Conservation (phyloP, 768 basidiomycete genomes). For the Albatrellus ellisii region DNA sequence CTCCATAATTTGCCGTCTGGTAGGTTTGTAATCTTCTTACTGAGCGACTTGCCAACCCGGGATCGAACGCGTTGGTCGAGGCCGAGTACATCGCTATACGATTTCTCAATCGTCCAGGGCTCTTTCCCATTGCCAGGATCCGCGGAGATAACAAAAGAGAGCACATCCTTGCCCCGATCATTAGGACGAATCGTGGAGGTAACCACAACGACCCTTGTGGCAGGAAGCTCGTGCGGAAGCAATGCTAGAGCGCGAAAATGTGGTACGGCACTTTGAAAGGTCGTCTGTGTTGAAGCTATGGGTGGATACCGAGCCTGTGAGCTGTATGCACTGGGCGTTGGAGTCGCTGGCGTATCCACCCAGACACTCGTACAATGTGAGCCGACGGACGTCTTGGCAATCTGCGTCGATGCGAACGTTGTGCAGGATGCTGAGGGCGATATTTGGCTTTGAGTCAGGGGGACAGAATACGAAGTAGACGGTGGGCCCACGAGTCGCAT, state of each 20-base stretch:
- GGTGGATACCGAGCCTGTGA: constrained; percentile 8
- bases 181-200: constrained; percentile 81
- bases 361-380: constrained; percentile 14
- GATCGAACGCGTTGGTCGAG: constrained; percentile 69
- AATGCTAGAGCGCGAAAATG: constrained; percentile 67
- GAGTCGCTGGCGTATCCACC: constrained; percentile 12
- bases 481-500: no score
- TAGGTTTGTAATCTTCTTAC: constrained; percentile 66
- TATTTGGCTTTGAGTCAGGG: constrained; percentile 5
- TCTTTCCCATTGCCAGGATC: constrained; percentile 60
- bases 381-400: no score
- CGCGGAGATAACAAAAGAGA: constrained; percentile 77
- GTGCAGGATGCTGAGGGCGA: not conserved
- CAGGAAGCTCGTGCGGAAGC: constrained; percentile 56
- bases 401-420: no score
- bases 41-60: constrained; percentile 42
- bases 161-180: constrained; percentile 82
- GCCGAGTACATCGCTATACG: constrained; percentile 85
- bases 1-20: constrained; percentile 94
- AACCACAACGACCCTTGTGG: constrained; percentile 56
- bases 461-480: no score
- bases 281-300: constrained; percentile 15
- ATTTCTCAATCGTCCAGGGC: constrained; percentile 79
- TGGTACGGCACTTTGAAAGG: no score
- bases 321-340: constrained; percentile 9